Evolutionary conservation across 1,284 basidiomycete genomes (phyloP), one percentile per base, ranked within the genome.

Genomic region (Papiliotrema nemorosa): DNA sequence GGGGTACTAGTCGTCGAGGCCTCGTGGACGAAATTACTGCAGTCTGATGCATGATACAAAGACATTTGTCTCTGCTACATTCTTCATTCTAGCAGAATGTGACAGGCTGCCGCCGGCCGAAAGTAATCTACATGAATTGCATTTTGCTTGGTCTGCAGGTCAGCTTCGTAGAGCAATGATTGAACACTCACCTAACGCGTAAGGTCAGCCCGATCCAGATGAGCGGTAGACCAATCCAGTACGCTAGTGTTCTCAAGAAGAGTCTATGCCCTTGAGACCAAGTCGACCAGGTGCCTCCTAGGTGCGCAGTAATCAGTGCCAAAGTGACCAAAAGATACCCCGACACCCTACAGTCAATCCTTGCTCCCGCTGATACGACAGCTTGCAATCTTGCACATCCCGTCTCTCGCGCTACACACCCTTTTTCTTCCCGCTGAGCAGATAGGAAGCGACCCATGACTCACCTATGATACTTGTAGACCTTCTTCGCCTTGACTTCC

Each of bases 391-490:
- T 24, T 22, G 13, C 20, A 9, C 13, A 39, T 39, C 13, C 9
- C 20, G 12, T 9, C 9, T 10, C 12, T 34, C 31, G 10, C 9
- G 9, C 31, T 34, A 10, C 31, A 9, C 31, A 10, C n/a, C 21
- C 35, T 5, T 36, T 16, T 36, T 5, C 35, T 16, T 20, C n/a
- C 31, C 37, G 20, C 9, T 39, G n/a, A n/a, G n/a, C n/a, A n/a
- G n/a, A n/a, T n/a, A n/a, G n/a, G n/a, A n/a, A n/a, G n/a, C 14
- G 10, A 9, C 5, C 31, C n/a, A 12, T 18, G 20, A 67, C 67
- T 53, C 50, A 71, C 70, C 70, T 59, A 53, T 75, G 73, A 45
- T 69, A 72, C 51, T 74, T 74, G 60, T 72, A 76, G 14, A 71
- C 58, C 25, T 43, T 53, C 54, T 65, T 72, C 0, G 70, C 72